Conservation (phyloP, 2,329 filamentous ascomycete genomes). For the Fusarium nygamai region DNA sequence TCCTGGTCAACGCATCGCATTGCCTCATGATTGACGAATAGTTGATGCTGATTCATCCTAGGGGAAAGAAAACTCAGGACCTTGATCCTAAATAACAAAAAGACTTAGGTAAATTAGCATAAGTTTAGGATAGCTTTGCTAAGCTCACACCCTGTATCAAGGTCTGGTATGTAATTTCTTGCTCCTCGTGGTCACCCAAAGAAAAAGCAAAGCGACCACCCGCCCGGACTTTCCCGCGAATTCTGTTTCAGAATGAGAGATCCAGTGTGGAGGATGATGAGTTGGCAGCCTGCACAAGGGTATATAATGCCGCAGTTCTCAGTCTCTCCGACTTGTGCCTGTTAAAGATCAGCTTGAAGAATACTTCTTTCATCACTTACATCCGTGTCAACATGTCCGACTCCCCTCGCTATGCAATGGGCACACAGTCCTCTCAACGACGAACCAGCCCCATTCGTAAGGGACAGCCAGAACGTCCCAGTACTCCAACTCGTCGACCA, state of each 20-base stretch:
- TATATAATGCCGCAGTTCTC: constrained; percentile 4
- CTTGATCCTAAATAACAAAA: neutral
- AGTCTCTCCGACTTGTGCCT: neutral
- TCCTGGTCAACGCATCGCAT: neutral
- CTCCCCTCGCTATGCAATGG: constrained; percentile 39
- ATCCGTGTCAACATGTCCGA: neutral
- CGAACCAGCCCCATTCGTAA: constrained; percentile 34
- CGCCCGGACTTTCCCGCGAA: neutral
- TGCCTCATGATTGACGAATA: neutral
- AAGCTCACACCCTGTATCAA: neutral
- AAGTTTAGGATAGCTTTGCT: neutral
- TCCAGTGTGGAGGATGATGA: neutral
- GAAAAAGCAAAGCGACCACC: constrained; percentile 1
- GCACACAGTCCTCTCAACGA: constrained; percentile 32
- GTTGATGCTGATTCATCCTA: neutral
- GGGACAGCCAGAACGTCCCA: constrained; percentile 13
- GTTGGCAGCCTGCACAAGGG: neutral
- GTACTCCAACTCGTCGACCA: constrained; percentile 29
- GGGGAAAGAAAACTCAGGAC: neutral
- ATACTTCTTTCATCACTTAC: neutral
- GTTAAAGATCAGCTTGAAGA: neutral
- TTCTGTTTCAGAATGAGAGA: neutral
- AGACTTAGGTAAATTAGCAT: neutral
- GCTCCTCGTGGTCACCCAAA: neutral
- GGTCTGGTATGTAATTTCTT: neutral